Evolutionary conservation across 2,329 filamentous ascomycete species (phyloP).

Genomic region (Epichloe hybrida): DNA sequence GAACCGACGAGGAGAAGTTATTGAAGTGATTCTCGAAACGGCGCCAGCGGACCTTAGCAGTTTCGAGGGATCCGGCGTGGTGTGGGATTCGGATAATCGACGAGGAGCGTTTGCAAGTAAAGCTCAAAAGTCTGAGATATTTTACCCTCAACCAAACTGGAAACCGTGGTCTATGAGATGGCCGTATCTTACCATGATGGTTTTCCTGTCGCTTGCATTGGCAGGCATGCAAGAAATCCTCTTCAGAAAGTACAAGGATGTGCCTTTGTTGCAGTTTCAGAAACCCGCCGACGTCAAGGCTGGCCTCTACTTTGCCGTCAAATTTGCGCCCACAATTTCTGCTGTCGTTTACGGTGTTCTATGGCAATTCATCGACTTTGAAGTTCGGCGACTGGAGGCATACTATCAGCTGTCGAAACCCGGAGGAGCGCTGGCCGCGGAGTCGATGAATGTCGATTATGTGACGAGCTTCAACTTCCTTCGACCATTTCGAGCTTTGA

Average conservation of each 20-base stretch:
- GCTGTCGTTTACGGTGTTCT: conserved; percentile 49
- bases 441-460: conserved; percentile 63
- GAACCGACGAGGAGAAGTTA: conserved; percentile 44
- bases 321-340: conserved; percentile 48
- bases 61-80: conserved; percentile 29
- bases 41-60: conserved; percentile 37
- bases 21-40: conserved; percentile 39
- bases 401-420: conserved; percentile 51
- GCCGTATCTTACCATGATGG: conserved; percentile 42
- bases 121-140: conserved; percentile 30
- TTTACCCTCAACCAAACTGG: conserved; percentile 53
- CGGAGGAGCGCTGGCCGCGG: conserved; percentile 45
- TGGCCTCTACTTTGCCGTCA: conserved; percentile 45
- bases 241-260: conserved; percentile 32
- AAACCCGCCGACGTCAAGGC: conserved; percentile 36
- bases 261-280: conserved; percentile 36
- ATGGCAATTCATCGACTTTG: conserved; percentile 54
- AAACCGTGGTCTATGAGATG: conserved; percentile 52
- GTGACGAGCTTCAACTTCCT: conserved; percentile 54
- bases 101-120: conserved; percentile 25
- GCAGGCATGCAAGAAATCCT: conserved; percentile 40
- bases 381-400: conserved; percentile 52
- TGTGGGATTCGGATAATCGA: conserved; percentile 18
- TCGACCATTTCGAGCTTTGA: conserved; percentile 48
- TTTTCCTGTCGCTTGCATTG: conserved; percentile 39